These are phyloP conservation scores for Metschnikowia baotianmanensis DNA, from an alignment of 805 yeast genomes.

Conservation along the genomic window DNA sequence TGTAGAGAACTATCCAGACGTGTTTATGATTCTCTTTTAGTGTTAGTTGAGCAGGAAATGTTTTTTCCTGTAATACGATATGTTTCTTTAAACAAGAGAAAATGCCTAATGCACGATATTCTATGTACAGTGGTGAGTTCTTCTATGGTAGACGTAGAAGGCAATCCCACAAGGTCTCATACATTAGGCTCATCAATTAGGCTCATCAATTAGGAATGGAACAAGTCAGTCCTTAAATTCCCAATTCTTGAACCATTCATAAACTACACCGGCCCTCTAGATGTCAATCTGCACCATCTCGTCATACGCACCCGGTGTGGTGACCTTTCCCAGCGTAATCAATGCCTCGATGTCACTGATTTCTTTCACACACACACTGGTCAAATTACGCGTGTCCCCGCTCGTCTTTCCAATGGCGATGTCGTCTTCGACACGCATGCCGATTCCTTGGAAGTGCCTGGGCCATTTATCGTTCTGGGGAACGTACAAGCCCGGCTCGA, in stretches of 20 bases:
- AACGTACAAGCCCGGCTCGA: slow-evolving; percentile 94
- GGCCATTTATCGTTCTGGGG: slow-evolving; percentile 78
- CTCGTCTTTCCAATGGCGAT: slow-evolving; percentile 69
- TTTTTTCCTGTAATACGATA: no score
- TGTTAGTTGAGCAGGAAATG: no score
- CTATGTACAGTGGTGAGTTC: background rate
- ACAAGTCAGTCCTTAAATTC: background rate
- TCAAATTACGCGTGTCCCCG: slow-evolving; percentile 52
- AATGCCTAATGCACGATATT: background rate
- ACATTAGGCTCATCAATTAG: no score
- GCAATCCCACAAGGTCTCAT: no score
- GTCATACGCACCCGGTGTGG: slow-evolving; percentile 43
- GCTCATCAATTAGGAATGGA: no score
- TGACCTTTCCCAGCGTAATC: slow-evolving; percentile 53
- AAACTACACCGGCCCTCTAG: background rate
- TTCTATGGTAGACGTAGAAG: no score
- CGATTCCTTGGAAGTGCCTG: slow-evolving; percentile 76
- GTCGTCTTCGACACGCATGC: slow-evolving; percentile 94
- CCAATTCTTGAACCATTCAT: background rate
- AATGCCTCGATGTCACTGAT: slow-evolving; percentile 73
- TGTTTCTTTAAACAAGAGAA: no score
- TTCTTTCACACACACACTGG: slow-evolving; percentile 85
- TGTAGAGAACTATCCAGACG: no score
- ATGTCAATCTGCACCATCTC: slow-evolving; percentile 33
- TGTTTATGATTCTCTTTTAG: no score